Base-by-base conservation (phyloP, 495 filamentous ascomycete species). In the Melanomma pulvis-pyrius region DNA sequence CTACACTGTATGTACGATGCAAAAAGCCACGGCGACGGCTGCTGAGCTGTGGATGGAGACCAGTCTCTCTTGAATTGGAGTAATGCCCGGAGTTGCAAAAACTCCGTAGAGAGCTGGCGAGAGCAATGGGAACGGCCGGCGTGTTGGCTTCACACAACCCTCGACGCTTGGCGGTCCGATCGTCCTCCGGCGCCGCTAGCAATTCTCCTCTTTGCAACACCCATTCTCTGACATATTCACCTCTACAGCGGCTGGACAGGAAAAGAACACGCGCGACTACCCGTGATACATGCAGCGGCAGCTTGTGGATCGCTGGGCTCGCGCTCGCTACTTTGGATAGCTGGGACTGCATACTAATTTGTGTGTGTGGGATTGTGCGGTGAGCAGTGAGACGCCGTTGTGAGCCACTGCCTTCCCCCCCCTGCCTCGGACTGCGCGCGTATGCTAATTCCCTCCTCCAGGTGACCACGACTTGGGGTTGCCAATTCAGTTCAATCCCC, bases 241-340 rank as follows among this genome's bases (percentile, higher is more conserved):
- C 34, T 8, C 34, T 8, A 8, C 17, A 41, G 34, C 34, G 8
- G 34, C 17, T 41, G 34, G 8, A 41, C 34, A 8, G 34, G 34
- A 41, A 41, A 41, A 8, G 9, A 50, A 22, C n/a, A n/a, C n/a
- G 22, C 13, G 19, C 51, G n/a, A 32, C 26, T 13, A 44, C n/a
- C 21, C 32, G 25, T 70, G 68, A 65, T 81, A 74, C 73, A 82
- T 82, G 79, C 77, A 71, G 73, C 77, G 79, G 30, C 62, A 78
- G 61, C 73, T 69, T 60, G 79, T 70, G 60, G 79, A 80, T 73
- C 73, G 74, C 61, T 82, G 79, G 79, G 79, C 79, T 59, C 75
- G 79, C 32, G 74, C 73, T 62, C 64, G 79, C 49, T 80, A 81
- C 65, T 74, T 80, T 47, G 79, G 79, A 77, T 82, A 72, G 65